These are phyloP conservation scores for Coniosporium tulheliwenetii DNA, from an alignment of 2,329 filamentous ascomycete genomes.

Conservation along the genomic window DNA sequence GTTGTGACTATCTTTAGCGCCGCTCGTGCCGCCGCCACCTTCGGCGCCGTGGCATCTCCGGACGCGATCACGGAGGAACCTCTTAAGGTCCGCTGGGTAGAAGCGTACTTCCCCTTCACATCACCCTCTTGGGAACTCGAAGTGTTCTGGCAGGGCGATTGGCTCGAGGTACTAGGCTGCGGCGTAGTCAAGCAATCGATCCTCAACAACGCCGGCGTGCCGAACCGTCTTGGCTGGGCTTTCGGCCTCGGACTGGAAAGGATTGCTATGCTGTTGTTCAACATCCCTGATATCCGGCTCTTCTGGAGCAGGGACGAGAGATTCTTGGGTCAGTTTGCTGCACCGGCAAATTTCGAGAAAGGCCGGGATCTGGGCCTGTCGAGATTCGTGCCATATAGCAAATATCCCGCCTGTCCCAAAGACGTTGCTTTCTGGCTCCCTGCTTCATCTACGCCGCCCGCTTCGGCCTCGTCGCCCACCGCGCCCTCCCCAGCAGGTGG, in stretches of 20 bases:
- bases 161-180: slow-evolving; percentile 91
- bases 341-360: slow-evolving; percentile 79
- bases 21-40: slow-evolving; percentile 47
- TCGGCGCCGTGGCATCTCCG: slow-evolving; percentile 29
- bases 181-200: slow-evolving; percentile 78
- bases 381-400: neutral
- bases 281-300: slow-evolving; percentile 87
- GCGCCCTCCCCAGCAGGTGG: slow-evolving; percentile 17
- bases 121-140: slow-evolving; percentile 93
- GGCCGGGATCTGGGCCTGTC: slow-evolving; percentile 9
- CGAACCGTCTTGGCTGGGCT: slow-evolving; percentile 74
- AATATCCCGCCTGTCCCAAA: slow-evolving; percentile 12
- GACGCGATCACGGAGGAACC: slow-evolving; percentile 40
- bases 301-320: slow-evolving; percentile 84
- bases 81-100: slow-evolving; percentile 80
- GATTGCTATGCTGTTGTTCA: slow-evolving; percentile 94
- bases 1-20: slow-evolving; percentile 77
- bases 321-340: slow-evolving; percentile 82
- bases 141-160: slow-evolving; percentile 84
- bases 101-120: slow-evolving; percentile 96
- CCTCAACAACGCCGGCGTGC: slow-evolving; percentile 59
- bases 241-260: slow-evolving; percentile 90
- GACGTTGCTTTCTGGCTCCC: slow-evolving; percentile 12
- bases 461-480: slow-evolving; percentile 4
- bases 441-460: neutral